phyloP scores from a whole-genome alignment of 768 basidiomycete species.

The Rhizopogon vesiculosus region DNA sequence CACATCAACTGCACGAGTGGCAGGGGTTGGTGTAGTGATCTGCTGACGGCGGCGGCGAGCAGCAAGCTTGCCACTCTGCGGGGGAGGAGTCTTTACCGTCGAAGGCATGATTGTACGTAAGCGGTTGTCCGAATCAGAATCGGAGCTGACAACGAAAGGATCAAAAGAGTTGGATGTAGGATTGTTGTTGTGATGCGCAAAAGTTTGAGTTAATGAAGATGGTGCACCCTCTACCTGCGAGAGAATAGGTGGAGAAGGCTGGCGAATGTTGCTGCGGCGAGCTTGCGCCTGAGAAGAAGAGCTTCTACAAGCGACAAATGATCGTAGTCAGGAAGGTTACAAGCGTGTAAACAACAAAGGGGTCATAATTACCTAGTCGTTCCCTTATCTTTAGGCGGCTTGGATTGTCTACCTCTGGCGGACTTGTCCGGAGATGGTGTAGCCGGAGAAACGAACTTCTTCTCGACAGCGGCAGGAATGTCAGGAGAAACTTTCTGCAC shows the following conservation, averaged over 20 bases:
- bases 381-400: slow-evolving; percentile 39
- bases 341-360: neutral
- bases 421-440: slow-evolving; percentile 23
- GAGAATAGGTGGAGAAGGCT: slow-evolving; percentile 55
- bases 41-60: slow-evolving; percentile 50
- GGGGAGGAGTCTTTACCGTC: slow-evolving; percentile 28
- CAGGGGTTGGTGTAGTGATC: slow-evolving; percentile 32
- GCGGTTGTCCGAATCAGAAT: slow-evolving; percentile 33
- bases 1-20: slow-evolving; percentile 44
- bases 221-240: slow-evolving; percentile 63
- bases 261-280: slow-evolving; percentile 52
- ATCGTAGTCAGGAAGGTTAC: neutral
- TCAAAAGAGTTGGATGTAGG: slow-evolving; percentile 38
- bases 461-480: slow-evolving; percentile 24
- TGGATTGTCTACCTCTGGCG: slow-evolving; percentile 30
- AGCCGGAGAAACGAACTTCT: slow-evolving; percentile 21
- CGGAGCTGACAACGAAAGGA: slow-evolving; percentile 46
- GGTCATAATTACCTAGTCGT: slow-evolving; percentile 32
- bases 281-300: slow-evolving; percentile 37
- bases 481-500: slow-evolving; percentile 22
- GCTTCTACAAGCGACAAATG: slow-evolving; percentile 31
- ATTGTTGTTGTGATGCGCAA: slow-evolving; percentile 23
- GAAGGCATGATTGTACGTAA: slow-evolving; percentile 31
- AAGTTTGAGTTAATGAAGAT: slow-evolving; percentile 16
- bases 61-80: slow-evolving; percentile 55